Evolutionary conservation across 805 yeast genomes (phyloP), one percentile per base, ranked within the genome.

Genomic region (Kazachstania martiniae): DNA sequence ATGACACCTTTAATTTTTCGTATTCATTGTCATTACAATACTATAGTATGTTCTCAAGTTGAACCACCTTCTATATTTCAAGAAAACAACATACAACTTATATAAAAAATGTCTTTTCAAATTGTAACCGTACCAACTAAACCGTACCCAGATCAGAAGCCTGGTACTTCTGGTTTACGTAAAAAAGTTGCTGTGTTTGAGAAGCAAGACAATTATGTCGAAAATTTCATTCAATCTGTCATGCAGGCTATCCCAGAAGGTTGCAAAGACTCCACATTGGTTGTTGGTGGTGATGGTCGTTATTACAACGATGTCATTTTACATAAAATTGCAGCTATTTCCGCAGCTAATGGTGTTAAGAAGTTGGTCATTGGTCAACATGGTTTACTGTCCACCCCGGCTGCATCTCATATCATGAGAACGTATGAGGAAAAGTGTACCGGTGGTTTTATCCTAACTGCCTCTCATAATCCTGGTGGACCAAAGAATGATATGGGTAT

Each of bases 401-500:
- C 97, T n/a, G 89, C 95, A 17, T 83, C 95, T n/a, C 85, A 86
- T 54, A 66, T 91, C 35, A 91, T 89, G 49, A 74, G 98, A 58
- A 72, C 74, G 39, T 67, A 66, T 42, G 53, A 53, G 23, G 62
- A 56, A 25, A 66, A 70, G 24, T 74, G 77, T 35, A 85, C 95
- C 5, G 98, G 98, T 39, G 97, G 97, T 40, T 87, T 91, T 60
- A 85, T 91, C 42, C 67, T 91, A 51, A 91, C 98, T 8, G 98
- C 98, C 2, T 81, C 94, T 15, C 98, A 91, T 61, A 91, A 91
- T 59, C 98, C 98, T 12, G 98, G 98, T 56, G 97, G 97, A 5
- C 95, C 95, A 36, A 61, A 70, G 17, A 77, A 83, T 42, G 98
- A 91, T 54, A 71, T 86, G 58, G 98, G 98, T 36, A 91, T 91